Evolutionary conservation across 2,329 filamentous ascomycete genomes (phyloP), one percentile per base, ranked within the genome.

Genomic region (Hymenoscyphus albidus): DNA sequence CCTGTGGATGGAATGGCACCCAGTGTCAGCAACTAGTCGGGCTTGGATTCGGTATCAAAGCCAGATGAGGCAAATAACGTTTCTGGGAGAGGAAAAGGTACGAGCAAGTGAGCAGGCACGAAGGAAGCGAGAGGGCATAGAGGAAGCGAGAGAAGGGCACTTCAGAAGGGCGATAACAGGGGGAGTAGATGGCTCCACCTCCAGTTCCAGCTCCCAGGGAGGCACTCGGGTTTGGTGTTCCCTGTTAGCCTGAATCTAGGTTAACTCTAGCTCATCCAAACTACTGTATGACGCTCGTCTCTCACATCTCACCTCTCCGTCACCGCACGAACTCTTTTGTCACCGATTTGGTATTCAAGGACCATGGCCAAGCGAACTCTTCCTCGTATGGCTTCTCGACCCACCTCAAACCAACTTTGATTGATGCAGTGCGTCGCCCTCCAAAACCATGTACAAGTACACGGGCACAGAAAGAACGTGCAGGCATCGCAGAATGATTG

Each of bases 121-220:
- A 51, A 18, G 22, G 44, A 51, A 51, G 44, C 44, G 18, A 51
- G 18, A 51, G 44, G 44, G 44, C 44, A 51, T 51, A 51, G n/a
- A 51, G n/a, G 44, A 51, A 51, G 44, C 44, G 18, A 51, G 44
- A 27, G 12, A 44, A 51, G 44, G 44, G 44, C 22, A 27, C 22
- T 13, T 10, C n/a, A 51, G 44, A 51, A 27, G 44, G n/a, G 12
- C n/a, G 13, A 16, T 44, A 44, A 16, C 42, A n/a, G 35, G n/a
- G 42, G 16, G 16, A 18, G 5, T 2, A 44, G 16, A 44, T n/a
- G 16, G 42, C 42, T 51, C 44, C 44, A 51, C 44, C 18, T 51
- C 44, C 44, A 51, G 22, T 51, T 51, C 44, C 44, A 51, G 44
- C 22, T 51, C 44, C 44, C 44, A 51, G 44, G 44, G 44, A 51